Conservation (phyloP, 1,284 basidiomycete genomes). For the Ganoderma sinense region DNA sequence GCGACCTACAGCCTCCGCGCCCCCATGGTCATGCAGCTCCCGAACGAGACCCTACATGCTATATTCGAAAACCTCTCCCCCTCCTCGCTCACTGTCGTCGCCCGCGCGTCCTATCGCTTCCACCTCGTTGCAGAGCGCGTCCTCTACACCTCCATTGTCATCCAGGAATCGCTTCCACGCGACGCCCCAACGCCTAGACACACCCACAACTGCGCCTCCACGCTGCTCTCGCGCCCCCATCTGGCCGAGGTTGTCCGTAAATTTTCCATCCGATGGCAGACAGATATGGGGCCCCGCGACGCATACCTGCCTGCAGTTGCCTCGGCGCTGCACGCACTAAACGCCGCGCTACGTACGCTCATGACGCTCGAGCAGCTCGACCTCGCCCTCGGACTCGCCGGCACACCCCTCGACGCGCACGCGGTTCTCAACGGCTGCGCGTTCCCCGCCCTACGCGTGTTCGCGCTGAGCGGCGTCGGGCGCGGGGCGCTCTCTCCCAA, state of each 20-base stretch:
- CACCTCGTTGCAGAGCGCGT: constrained; percentile 63
- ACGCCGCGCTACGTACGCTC: constrained; percentile 50
- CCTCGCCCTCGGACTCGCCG: constrained; percentile 54
- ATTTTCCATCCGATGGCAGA: constrained; percentile 63
- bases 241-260: constrained; percentile 53
- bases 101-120: constrained; percentile 57
- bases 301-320: constrained; percentile 36
- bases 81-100: constrained; percentile 47
- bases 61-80: constrained; percentile 57
- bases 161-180: constrained; percentile 55
- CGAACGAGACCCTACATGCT: constrained; percentile 64
- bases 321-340: constrained; percentile 33
- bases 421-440: constrained; percentile 38
- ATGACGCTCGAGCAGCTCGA: constrained; percentile 60
- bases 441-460: constrained; percentile 49
- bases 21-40: constrained; percentile 44
- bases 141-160: constrained; percentile 59
- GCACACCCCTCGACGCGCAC: constrained; percentile 35
- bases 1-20: constrained; percentile 6
- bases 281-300: constrained; percentile 40
- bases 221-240: constrained; percentile 54
- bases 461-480: constrained; percentile 60
- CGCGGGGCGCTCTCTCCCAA: constrained; percentile 44
- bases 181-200: constrained; percentile 49
- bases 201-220: constrained; percentile 59